Conservation (phyloP, 352 stramenopile genomes). For the Globisporangium nunn region DNA sequence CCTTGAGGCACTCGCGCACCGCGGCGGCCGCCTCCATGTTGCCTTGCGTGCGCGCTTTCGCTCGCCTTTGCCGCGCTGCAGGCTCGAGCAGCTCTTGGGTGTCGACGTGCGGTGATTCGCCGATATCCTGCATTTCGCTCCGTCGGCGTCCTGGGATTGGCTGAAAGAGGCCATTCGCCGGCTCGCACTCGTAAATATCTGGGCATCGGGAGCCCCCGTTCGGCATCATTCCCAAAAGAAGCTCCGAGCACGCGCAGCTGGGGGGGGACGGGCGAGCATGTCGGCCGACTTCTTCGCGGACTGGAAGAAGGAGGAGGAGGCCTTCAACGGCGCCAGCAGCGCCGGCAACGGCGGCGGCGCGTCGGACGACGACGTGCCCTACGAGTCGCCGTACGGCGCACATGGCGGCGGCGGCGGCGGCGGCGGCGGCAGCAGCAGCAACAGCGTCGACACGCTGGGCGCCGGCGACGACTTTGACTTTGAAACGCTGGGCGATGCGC, state of each 20-base stretch:
- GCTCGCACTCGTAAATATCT: too few species aligned
- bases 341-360: slow-evolving; percentile 10
- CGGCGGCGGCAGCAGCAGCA: slow-evolving; percentile 16
- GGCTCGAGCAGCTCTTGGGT: too few species aligned
- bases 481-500: slow-evolving; percentile 48
- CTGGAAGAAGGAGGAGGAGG: slow-evolving; percentile 81
- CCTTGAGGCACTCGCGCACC: slow-evolving; percentile 21
- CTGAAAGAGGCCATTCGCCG: too few species aligned
- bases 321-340: slow-evolving; percentile 13
- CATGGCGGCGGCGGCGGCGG: slow-evolving; percentile 1
- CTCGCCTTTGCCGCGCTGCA: too few species aligned
- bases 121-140: too few species aligned
- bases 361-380: slow-evolving; percentile 13
- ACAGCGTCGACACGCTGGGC: slow-evolving; percentile 8
- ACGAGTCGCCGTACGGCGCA: slow-evolving; percentile 31
- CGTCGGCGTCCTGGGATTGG: too few species aligned
- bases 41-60: background rate
- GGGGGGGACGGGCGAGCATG: slow-evolving; percentile 25
- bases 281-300: slow-evolving; percentile 86
- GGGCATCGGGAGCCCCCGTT: too few species aligned
- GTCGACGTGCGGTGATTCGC: too few species aligned
- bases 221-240: background rate
- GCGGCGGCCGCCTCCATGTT: background rate
- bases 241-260: background rate
- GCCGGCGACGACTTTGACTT: slow-evolving; percentile 75